Evolutionary conservation across 2,329 filamentous ascomycete genomes (phyloP).

Genomic region (Claviceps arundinis): DNA sequence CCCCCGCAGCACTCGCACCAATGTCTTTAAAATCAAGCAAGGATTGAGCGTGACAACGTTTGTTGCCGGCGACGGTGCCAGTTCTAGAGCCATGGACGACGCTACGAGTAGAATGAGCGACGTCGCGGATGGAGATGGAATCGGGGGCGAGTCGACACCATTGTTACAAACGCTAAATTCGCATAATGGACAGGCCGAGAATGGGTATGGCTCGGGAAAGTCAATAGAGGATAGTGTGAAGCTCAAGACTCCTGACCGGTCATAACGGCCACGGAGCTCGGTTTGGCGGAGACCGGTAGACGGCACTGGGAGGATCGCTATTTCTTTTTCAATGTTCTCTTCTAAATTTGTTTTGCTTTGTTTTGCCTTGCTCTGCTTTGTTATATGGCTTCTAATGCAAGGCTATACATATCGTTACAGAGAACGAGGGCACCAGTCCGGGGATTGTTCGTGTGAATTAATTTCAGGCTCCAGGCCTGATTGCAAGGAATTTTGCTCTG

Average conservation of each 20-base stretch:
- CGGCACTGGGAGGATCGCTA: background rate
- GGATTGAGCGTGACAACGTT: constrained; percentile 14
- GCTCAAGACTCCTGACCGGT: background rate
- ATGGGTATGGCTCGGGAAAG: constrained; percentile 8
- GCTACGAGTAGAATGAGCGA: background rate
- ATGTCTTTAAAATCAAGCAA: constrained; percentile 55
- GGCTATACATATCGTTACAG: background rate
- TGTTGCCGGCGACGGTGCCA: constrained; percentile 2
- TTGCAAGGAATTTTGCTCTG: background rate
- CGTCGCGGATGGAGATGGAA: background rate
- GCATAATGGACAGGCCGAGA: constrained; percentile 5
- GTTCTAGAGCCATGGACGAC: constrained; percentile 5
- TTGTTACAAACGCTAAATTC: constrained; percentile 3
- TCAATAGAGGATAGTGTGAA: constrained; percentile 3
- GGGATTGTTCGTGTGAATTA: background rate
- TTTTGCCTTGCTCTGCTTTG: background rate
- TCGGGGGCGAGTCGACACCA: constrained; percentile 10
- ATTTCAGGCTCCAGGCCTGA: background rate
- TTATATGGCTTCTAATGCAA: background rate
- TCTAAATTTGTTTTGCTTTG: background rate
- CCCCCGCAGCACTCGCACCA: constrained; percentile 44
- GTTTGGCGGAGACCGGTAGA: too few species aligned
- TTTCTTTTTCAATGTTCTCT: background rate
- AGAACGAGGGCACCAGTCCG: background rate
- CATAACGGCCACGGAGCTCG: background rate